Conservation (phyloP, 2,329 filamentous ascomycete species). For the Dothidotthia symphoricarpi region DNA sequence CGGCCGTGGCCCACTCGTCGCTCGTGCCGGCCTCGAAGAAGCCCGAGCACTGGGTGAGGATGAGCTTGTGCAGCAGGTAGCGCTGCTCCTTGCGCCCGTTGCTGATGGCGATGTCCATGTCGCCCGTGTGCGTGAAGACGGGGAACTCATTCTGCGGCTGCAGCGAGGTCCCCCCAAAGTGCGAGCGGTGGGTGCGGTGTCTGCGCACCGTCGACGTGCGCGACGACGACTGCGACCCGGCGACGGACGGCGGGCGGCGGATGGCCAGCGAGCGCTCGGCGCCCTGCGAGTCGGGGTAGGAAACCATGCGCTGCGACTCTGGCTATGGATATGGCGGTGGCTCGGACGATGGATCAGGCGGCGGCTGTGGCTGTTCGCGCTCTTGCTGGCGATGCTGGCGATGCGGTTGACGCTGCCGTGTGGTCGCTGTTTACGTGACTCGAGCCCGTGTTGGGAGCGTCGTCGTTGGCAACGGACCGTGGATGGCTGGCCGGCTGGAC, state of each 20-base stretch:
- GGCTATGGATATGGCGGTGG: background rate
- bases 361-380: slow-evolving; percentile 1
- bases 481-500: slow-evolving; percentile 7
- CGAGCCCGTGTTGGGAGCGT: no score
- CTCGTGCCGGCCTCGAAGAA: slow-evolving; percentile 89
- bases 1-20: slow-evolving; percentile 66
- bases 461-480: background rate
- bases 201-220: slow-evolving; percentile 55
- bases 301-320: slow-evolving; percentile 55
- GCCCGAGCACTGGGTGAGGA: slow-evolving; percentile 83
- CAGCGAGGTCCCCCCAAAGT: slow-evolving; percentile 67
- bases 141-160: slow-evolving; percentile 87
- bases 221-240: slow-evolving; percentile 53
- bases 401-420: no score
- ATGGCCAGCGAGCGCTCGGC: slow-evolving; percentile 56
- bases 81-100: slow-evolving; percentile 70
- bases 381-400: slow-evolving; percentile 5
- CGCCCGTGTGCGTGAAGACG: slow-evolving; percentile 82
- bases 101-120: slow-evolving; percentile 83
- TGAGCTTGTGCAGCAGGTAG: slow-evolving; percentile 85
- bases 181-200: slow-evolving; percentile 77
- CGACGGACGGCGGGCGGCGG: slow-evolving; percentile 62
- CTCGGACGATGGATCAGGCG: background rate
- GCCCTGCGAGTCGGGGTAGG: slow-evolving; percentile 57
- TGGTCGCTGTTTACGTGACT: no score